Conservation (phyloP, 1,284 basidiomycete genomes). For the Exobasidium cylindrosporum region DNA sequence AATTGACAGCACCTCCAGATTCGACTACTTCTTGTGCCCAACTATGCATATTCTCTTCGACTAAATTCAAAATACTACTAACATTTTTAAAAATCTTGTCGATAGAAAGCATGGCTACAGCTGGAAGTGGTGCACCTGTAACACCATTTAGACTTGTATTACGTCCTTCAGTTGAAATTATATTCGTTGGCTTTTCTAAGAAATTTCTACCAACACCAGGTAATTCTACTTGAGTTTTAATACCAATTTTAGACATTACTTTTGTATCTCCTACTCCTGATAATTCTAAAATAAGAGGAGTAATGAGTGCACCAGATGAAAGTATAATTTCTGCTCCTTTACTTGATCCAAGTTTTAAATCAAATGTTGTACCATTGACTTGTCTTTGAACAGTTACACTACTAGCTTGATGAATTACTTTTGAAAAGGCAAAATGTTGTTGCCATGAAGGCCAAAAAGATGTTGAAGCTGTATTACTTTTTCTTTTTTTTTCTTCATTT, state of each 20-base stretch:
- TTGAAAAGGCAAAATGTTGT: not conserved
- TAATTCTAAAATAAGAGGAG: constrained; percentile 45
- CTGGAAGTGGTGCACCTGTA: constrained; percentile 4
- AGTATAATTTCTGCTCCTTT: constrained; percentile 41
- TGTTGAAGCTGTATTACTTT: not conserved
- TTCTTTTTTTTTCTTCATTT: not conserved
- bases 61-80: constrained; percentile 47
- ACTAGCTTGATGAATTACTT: not conserved
- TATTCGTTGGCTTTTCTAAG: constrained; percentile 58
- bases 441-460: not conserved
- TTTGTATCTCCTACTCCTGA: constrained; percentile 36
- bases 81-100: not conserved
- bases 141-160: not conserved
- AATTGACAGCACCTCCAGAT: constrained; percentile 32
- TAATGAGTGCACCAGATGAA: constrained; percentile 58
- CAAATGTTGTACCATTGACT: constrained; percentile 3
- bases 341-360: not conserved
- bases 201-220: constrained; percentile 62
- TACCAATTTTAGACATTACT: constrained; percentile 27
- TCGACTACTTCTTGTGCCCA: constrained; percentile 34
- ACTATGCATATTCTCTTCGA: constrained; percentile 30
- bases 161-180: constrained; percentile 10
- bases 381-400: constrained; percentile 4
- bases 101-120: constrained; percentile 5
- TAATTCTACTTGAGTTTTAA: constrained; percentile 52